Evolutionary conservation across 2,329 filamentous ascomycete genomes (phyloP).

Genomic region (Colletotrichum shisoi): DNA sequence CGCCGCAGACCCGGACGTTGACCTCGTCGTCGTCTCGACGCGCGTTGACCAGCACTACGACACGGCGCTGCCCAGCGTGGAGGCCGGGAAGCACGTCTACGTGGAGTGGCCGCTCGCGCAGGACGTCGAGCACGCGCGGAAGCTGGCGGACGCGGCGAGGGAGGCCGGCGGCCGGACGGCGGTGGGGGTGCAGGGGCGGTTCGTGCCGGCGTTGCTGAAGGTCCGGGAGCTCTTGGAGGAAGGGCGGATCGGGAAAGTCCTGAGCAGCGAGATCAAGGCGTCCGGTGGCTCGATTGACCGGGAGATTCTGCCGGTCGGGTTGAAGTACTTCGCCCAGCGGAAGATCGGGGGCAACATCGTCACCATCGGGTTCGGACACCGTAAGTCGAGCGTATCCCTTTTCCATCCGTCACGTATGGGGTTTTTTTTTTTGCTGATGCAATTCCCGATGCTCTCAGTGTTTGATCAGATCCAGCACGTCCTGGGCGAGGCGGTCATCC

Average conservation of each 20-base stretch:
- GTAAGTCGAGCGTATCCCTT: not conserved
- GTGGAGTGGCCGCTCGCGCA: conserved; percentile 67
- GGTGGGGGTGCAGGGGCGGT: conserved; percentile 61
- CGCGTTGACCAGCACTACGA: conserved; percentile 63
- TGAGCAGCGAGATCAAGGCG: conserved; percentile 58
- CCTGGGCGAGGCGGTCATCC: conserved; percentile 18
- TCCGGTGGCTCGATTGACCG: conserved; percentile 47
- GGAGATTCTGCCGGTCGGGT: conserved; percentile 45
- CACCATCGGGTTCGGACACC: conserved; percentile 54
- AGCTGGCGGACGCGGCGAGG: conserved; percentile 48
- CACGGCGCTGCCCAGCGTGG: conserved; percentile 56
- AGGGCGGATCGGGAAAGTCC: conserved; percentile 60
- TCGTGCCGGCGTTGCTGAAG: conserved; percentile 55
- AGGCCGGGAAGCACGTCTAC: conserved; percentile 62
- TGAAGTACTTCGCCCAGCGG: conserved; percentile 60
- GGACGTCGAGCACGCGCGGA: conserved; percentile 51
- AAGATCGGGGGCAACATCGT: conserved; percentile 56
- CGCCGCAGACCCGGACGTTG: conserved; percentile 59
- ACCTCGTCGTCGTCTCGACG: conserved; percentile 64
- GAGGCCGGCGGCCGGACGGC: conserved; percentile 46
- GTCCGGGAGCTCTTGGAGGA: conserved; percentile 55
- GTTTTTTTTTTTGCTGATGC: not conserved
- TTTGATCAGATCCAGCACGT: conserved; percentile 26
- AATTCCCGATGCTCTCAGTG: not conserved
- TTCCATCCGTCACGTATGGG: fast-evolving